Evolutionary conservation across 2,329 filamentous ascomycete species (phyloP).

Genomic region (Chaetothyriales sp.): DNA sequence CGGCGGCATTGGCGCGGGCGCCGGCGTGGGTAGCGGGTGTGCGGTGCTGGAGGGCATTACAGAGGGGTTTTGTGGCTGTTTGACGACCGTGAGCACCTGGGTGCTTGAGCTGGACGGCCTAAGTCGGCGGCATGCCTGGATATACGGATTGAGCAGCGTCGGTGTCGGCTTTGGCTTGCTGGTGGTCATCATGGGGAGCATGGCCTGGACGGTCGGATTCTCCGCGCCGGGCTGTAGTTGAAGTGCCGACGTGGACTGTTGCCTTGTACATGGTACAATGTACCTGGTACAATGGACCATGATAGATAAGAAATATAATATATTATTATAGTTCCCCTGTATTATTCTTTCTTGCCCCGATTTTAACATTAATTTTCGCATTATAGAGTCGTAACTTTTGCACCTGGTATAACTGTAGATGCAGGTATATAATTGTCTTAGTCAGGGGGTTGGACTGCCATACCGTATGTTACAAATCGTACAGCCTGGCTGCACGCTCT

Average conservation of each 20-base stretch:
- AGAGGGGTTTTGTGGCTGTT: constrained; percentile 50
- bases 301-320: too few relatives aligned
- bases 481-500: too few relatives aligned
- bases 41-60: constrained; percentile 49
- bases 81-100: constrained; percentile 53
- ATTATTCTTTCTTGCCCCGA: too few relatives aligned
- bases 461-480: too few relatives aligned
- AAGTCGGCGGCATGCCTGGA: constrained; percentile 44
- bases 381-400: too few relatives aligned
- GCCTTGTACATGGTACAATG: too few relatives aligned
- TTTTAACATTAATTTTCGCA: too few relatives aligned
- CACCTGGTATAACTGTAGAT: too few relatives aligned
- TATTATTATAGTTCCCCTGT: too few relatives aligned
- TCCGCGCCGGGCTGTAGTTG: neutral
- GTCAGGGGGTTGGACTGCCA: too few relatives aligned
- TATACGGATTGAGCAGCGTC: constrained; percentile 53
- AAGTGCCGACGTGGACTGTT: neutral
- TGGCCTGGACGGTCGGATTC: constrained; percentile 53
- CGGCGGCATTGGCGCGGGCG: constrained; percentile 29
- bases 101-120: constrained; percentile 42
- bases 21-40: constrained; percentile 33
- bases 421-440: too few relatives aligned
- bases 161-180: constrained; percentile 43
- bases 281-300: too few relatives aligned
- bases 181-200: constrained; percentile 59